Conservation (phyloP, 805 yeast species). For the Dipodascus geniculatus region DNA sequence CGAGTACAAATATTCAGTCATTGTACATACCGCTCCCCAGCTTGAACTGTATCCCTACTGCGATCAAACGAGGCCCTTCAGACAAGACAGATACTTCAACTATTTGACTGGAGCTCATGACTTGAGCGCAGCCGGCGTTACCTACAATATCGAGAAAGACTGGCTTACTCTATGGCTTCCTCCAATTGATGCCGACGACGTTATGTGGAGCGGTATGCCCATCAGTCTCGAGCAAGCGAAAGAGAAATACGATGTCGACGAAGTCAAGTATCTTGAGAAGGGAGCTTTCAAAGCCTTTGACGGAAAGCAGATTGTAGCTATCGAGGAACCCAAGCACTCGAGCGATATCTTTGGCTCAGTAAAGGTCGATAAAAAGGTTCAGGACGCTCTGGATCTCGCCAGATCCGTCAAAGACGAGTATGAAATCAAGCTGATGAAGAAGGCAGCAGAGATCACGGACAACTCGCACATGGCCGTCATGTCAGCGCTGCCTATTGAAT, state of each 20-base stretch:
- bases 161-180: constrained; percentile 69
- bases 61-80: constrained; percentile 65
- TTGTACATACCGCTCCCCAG: constrained; percentile 24
- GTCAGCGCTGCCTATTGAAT: constrained; percentile 82
- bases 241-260: constrained; percentile 66
- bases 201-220: constrained; percentile 96
- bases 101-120: constrained; percentile 69
- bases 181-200: constrained; percentile 72
- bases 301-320: constrained; percentile 14
- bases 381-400: constrained; percentile 74
- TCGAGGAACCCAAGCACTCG: constrained; percentile 12
- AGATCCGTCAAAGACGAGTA: constrained; percentile 74
- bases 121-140: constrained; percentile 62
- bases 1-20: constrained; percentile 41
- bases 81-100: constrained; percentile 87
- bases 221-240: constrained; percentile 52
- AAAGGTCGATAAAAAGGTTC: constrained; percentile 16
- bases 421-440: constrained; percentile 64
- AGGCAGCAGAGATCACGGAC: constrained; percentile 78
- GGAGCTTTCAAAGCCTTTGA: constrained; percentile 11
- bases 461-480: constrained; percentile 83
- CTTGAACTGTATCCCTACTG: constrained; percentile 53
- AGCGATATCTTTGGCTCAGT: constrained; percentile 11
- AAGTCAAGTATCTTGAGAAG: constrained; percentile 46
- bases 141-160: constrained; percentile 43